phyloP scores from a whole-genome alignment of 2,329 filamentous ascomycete genomes.

The Penicillium sp. region DNA sequence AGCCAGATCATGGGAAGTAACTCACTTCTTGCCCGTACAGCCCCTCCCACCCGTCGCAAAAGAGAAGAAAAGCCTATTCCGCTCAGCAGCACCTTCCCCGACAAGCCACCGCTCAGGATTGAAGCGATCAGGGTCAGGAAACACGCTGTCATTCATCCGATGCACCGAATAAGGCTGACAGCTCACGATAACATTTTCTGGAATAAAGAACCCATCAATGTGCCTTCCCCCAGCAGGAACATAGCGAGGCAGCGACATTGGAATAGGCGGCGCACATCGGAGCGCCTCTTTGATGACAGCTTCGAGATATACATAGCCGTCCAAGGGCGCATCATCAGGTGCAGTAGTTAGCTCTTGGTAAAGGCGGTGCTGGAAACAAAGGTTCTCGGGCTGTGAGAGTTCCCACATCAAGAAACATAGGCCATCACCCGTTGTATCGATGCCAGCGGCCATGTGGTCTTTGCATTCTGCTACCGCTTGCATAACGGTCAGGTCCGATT shows the following conservation, averaged over 20 bases:
- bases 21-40: constrained; percentile 58
- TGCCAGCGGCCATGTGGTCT: constrained; percentile 70
- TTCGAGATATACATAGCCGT: constrained; percentile 57
- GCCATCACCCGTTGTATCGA: constrained; percentile 69
- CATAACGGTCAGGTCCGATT: constrained; percentile 49
- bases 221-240: constrained; percentile 40
- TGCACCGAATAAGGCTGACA: constrained; percentile 43
- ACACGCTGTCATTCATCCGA: constrained; percentile 28
- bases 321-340: constrained; percentile 35
- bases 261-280: constrained; percentile 56
- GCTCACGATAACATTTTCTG: constrained; percentile 39
- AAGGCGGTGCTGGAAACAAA: constrained; percentile 53
- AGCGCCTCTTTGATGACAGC: constrained; percentile 63
- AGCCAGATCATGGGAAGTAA: constrained; percentile 17
- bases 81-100: constrained; percentile 31
- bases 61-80: constrained; percentile 62
- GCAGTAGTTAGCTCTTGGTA: constrained; percentile 53
- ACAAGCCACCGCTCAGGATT: constrained; percentile 36
- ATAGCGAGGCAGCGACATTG: constrained; percentile 52
- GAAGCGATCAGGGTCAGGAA: constrained; percentile 33
- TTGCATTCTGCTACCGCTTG: constrained; percentile 67
- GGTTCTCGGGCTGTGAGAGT: constrained; percentile 60
- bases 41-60: constrained; percentile 66
- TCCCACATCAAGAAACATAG: constrained; percentile 72
- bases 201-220: constrained; percentile 40